These are phyloP conservation scores for Silene vulgaris DNA, from an alignment of 179 eudicot species.

Conservation along the genomic window DNA sequence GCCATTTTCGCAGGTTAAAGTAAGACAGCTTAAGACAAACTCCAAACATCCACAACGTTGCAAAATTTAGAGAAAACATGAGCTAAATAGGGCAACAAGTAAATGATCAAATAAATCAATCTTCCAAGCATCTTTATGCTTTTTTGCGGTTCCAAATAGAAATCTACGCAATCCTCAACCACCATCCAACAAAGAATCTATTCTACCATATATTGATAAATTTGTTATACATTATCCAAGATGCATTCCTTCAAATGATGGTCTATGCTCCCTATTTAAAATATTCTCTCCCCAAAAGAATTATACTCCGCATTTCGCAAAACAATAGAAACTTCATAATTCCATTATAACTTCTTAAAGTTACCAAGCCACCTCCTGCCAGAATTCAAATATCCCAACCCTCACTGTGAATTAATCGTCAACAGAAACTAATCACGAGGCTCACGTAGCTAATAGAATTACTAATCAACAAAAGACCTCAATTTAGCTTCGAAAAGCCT, in stretches of 20 bases:
- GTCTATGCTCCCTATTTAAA: not conserved
- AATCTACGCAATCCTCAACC: not conserved
- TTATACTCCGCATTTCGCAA: not conserved
- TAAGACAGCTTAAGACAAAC: not conserved
- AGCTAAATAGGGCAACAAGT: not conserved
- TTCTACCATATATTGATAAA: not conserved
- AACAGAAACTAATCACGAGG: not conserved
- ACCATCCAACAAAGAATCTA: not conserved
- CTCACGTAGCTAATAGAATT: not conserved
- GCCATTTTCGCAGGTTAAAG: not conserved
- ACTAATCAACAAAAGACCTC: not conserved
- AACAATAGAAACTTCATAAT: not conserved
- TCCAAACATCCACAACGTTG: not conserved
- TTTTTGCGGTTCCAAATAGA: not conserved
- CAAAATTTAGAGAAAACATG: not conserved
- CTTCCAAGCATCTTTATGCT: not conserved
- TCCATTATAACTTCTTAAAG: not conserved
- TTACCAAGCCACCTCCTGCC: not conserved
- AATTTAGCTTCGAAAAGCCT: not conserved
- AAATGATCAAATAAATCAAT: not conserved
- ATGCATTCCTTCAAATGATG: slow-evolving; percentile 3
- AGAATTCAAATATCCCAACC: not conserved
- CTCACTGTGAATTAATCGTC: not conserved
- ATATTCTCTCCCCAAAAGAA: not conserved
- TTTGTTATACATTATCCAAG: not conserved